Percentiles rank a stretch among this genome's conserved stretches.
These are phyloP conservation scores for Styphnolobium japonicum DNA, from an alignment of 306 rosid genomes.

Conservation along the genomic window DNA sequence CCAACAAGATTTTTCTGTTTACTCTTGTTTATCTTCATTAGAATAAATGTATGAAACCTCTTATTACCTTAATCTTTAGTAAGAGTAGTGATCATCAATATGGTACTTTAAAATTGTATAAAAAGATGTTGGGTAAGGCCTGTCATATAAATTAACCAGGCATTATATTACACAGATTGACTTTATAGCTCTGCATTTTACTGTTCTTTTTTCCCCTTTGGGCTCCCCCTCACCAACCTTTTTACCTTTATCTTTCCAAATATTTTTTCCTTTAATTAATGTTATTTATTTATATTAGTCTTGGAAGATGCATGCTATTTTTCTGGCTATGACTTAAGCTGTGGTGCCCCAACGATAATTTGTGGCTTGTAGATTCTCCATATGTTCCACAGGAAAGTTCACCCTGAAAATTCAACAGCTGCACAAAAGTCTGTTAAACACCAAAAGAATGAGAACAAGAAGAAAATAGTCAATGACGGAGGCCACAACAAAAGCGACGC, in stretches of 20 bases:
- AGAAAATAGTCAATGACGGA: constrained; percentile 45
- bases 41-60: too few relatives aligned
- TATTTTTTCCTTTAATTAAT: neutral
- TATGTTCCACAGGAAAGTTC: constrained; percentile 82
- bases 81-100: neutral
- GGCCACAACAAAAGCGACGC: constrained; percentile 39
- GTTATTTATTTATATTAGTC: neutral
- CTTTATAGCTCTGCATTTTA: too few relatives aligned
- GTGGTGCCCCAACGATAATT: neutral
- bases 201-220: neutral
- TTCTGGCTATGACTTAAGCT: neutral
- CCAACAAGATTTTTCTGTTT: neutral
- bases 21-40: neutral
- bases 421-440: constrained; percentile 38
- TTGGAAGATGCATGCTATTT: neutral
- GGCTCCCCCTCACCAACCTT: neutral
- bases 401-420: constrained; percentile 61
- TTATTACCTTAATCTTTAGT: too few relatives aligned
- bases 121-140: neutral
- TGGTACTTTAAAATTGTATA: neutral
- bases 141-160: too few relatives aligned
- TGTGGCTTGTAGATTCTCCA: constrained; percentile 74
- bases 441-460: constrained; percentile 51
- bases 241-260: neutral
- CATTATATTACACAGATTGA: too few relatives aligned